Evolutionary conservation across 1,284 basidiomycete genomes (phyloP).

Genomic region (Chalciporus piperatoides): DNA sequence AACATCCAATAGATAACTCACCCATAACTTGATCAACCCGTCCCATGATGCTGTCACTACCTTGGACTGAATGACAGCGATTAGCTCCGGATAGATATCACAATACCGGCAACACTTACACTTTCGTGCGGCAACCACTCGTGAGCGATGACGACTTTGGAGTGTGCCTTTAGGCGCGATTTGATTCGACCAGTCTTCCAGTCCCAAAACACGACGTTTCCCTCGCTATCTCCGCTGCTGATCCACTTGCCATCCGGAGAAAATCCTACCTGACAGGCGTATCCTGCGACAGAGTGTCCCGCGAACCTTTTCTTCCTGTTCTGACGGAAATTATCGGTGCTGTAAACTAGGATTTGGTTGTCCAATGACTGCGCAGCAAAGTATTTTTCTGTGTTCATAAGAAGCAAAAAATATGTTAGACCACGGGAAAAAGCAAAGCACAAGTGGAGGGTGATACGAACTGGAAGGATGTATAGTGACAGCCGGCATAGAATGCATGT

Average conservation of each 20-base stretch:
- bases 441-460: conserved; percentile 42
- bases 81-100: conserved; percentile 13
- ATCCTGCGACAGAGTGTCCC: conserved; percentile 94
- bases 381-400: conserved; percentile 72
- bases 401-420: conserved; percentile 1
- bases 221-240: conserved; percentile 91
- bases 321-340: conserved; percentile 95
- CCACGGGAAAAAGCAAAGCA: neutral
- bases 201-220: conserved; percentile 98
- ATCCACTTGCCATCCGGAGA: conserved; percentile 98
- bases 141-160: conserved; percentile 94
- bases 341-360: conserved; percentile 97
- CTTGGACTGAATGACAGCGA: conserved; percentile 64
- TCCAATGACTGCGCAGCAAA: conserved; percentile 97
- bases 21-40: conserved; percentile 96
- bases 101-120: conserved; percentile 49
- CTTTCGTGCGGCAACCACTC: conserved; percentile 98
- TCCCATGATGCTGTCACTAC: conserved; percentile 97
- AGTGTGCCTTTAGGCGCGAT: conserved; percentile 85
- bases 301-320: conserved; percentile 98
- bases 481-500: conserved; percentile 99
- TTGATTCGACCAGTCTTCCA: conserved; percentile 98
- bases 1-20: conserved; percentile 23
- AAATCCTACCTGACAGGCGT: conserved; percentile 95
- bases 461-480: conserved; percentile 93